phyloP scores from a whole-genome alignment of 768 basidiomycete species.

The Collybia nuda region DNA sequence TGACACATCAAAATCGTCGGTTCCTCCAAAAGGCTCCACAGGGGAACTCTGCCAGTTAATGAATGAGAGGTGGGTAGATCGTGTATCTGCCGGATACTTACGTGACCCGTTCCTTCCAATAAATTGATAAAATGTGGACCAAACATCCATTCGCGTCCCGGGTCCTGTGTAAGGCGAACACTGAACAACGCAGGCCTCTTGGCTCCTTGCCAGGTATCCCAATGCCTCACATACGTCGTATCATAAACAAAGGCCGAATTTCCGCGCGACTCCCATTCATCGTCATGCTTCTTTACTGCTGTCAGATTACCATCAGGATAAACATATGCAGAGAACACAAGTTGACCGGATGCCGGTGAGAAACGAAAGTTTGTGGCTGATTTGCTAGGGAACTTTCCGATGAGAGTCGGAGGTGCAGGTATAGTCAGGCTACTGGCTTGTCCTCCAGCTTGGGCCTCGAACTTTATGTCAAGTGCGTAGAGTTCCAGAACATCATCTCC shows the following conservation, averaged over 20 bases:
- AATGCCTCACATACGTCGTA: slow-evolving; percentile 67
- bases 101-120: slow-evolving; percentile 68
- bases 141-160: slow-evolving; percentile 53
- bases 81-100: slow-evolving; percentile 33
- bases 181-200: slow-evolving; percentile 76
- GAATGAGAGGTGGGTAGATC: slow-evolving; percentile 1
- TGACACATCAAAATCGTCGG: slow-evolving; percentile 79
- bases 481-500: slow-evolving; percentile 55
- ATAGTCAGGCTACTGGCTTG: slow-evolving; percentile 26
- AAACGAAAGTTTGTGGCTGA: slow-evolving; percentile 73
- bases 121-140: slow-evolving; percentile 55
- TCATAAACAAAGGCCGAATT: slow-evolving; percentile 75
- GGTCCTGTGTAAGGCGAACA: slow-evolving; percentile 50
- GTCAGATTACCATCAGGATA: slow-evolving; percentile 74
- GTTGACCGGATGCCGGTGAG: slow-evolving; percentile 47
- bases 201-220: slow-evolving; percentile 74
- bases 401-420: slow-evolving; percentile 40
- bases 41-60: slow-evolving; percentile 52
- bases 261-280: slow-evolving; percentile 71
- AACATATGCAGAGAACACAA: slow-evolving; percentile 87
- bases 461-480: slow-evolving; percentile 56
- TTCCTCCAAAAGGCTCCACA: slow-evolving; percentile 86
- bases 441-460: slow-evolving; percentile 28
- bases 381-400: slow-evolving; percentile 70
- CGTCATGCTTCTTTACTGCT: slow-evolving; percentile 67